Percentiles rank a stretch among this genome's conserved stretches.
These are phyloP conservation scores for Eucalyptus marginata DNA, from an alignment of 345 rosid genomes.

Conservation along the genomic window DNA sequence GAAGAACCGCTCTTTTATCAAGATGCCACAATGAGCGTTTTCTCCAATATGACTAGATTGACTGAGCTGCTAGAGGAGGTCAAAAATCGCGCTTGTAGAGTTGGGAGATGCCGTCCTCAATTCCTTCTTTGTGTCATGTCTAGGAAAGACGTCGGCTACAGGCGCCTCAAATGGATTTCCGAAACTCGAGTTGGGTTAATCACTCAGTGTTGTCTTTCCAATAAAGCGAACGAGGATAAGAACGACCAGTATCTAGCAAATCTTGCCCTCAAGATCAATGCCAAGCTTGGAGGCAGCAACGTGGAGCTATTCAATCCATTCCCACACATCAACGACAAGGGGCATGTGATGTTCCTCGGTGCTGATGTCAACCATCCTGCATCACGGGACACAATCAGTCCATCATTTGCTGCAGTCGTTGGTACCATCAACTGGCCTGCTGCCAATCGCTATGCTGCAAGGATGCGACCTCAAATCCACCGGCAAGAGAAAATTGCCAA, in stretches of 20 bases:
- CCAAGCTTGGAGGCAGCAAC: conserved; percentile 92
- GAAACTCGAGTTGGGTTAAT: conserved; percentile 75
- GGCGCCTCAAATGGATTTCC: conserved; percentile 69
- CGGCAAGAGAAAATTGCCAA: conserved; percentile 57
- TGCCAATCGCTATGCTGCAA: conserved; percentile 71
- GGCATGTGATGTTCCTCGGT: conserved; percentile 72
- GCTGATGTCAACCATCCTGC: conserved; percentile 95
- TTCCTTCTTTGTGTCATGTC: conserved; percentile 77
- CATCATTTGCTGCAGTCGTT: conserved; percentile 88
- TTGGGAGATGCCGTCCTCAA: conserved; percentile 23
- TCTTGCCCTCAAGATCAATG: conserved; percentile 80
- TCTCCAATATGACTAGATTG: conserved; percentile 22
- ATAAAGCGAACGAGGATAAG: conserved; percentile 7
- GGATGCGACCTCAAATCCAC: conserved; percentile 52
- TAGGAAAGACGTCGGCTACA: conserved; percentile 42
- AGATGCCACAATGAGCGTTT: conserved; percentile 19
- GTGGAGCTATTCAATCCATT: conserved; percentile 49
- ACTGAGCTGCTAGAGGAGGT: conserved; percentile 23
- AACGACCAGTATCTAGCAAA: conserved; percentile 53
- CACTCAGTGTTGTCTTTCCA: conserved; percentile 74
- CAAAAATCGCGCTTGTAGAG: conserved; percentile 7
- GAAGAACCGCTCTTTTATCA: conserved; percentile 17
- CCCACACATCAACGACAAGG: conserved; percentile 24
- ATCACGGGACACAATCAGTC: conserved; percentile 38
- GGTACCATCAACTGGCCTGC: conserved; percentile 84